These are phyloP conservation scores for Botrytis galanthina DNA, from an alignment of 2,329 filamentous ascomycete species.

Conservation along the genomic window DNA sequence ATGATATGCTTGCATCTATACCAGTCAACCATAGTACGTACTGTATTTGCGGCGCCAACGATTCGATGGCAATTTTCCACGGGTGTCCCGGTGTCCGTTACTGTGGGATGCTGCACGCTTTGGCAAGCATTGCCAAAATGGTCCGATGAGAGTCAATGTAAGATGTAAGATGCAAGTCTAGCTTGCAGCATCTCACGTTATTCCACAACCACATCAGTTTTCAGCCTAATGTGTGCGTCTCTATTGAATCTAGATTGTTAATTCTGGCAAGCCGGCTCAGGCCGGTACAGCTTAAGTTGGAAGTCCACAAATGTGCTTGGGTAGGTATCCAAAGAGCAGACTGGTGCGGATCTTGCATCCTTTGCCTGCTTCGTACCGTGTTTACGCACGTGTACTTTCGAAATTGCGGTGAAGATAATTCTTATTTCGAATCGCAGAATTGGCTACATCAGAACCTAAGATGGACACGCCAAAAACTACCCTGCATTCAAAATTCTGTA, in stretches of 20 bases:
- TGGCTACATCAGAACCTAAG: neutral
- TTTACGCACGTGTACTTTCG: neutral
- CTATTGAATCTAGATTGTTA: neutral
- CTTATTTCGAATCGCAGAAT: neutral
- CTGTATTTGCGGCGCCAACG: neutral
- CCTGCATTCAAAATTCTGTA: neutral
- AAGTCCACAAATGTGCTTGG: neutral
- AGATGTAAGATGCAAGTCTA: slow-evolving; percentile 4
- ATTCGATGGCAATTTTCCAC: neutral
- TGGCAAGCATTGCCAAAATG: neutral
- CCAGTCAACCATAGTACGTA: neutral
- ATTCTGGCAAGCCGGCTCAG: neutral
- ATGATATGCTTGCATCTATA: neutral
- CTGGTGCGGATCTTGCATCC: neutral
- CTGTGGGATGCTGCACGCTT: neutral
- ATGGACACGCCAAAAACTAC: neutral
- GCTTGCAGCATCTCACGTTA: slow-evolving; percentile 2
- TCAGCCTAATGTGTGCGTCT: neutral
- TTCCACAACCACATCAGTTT: neutral
- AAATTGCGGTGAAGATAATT: slow-evolving; percentile 3
- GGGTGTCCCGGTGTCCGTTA: neutral
- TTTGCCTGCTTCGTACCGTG: neutral
- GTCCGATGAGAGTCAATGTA: neutral
- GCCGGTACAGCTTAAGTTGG: neutral
- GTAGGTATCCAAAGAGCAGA: neutral